Evolutionary conservation across 768 basidiomycete species (phyloP), one percentile per base, ranked within the genome.

Genomic region (Gymnopilus junonius): DNA sequence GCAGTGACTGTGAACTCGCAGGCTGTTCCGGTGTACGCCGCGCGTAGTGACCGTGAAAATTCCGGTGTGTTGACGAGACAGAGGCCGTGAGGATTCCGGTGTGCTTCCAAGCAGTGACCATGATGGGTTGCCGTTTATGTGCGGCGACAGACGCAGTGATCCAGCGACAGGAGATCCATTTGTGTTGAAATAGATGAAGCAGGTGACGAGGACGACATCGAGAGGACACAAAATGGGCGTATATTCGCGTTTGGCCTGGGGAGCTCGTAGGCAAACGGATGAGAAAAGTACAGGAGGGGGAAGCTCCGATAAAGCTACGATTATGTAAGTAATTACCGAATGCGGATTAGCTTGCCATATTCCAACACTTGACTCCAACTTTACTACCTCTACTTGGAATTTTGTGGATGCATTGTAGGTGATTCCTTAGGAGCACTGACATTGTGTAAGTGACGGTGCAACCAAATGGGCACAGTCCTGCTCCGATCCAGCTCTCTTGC

Each of bases 1-100:
- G n/a, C 53, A 54, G 53, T 31, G 53, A 54, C 53, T 54, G 53
- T 54, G 53, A 54, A 34, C 53, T 37, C 34, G n/a, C 53, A 23
- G 25, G 53, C 53, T 54, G 21, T 54, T 54, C 53, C 53, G 25
- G 34, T 54, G 53, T 54, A 54, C 34, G 17, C 35, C 46, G 46
- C 8, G 27, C 2, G 53, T 21, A 54, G 53, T 6, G 34, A n/a
- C 53, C 53, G 34, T 54, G 53, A 37, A 25, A 25, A 25, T 50
- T 50, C 48, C 27, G 15, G 48, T 50, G 48, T 50, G n/a, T 29
- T n/a, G 12, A 8, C 20, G 7, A 27, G 1, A 29, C 48, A 50
- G 48, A 31, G 48, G 31, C 48, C 27, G 27, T 50, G 48, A 31
- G 31, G 20, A 25, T 54, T 34, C 53, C 53, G 35, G 35, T 37